Conservation (phyloP, 108 stramenopile genomes). For the Pelagomonas calceolata region DNA sequence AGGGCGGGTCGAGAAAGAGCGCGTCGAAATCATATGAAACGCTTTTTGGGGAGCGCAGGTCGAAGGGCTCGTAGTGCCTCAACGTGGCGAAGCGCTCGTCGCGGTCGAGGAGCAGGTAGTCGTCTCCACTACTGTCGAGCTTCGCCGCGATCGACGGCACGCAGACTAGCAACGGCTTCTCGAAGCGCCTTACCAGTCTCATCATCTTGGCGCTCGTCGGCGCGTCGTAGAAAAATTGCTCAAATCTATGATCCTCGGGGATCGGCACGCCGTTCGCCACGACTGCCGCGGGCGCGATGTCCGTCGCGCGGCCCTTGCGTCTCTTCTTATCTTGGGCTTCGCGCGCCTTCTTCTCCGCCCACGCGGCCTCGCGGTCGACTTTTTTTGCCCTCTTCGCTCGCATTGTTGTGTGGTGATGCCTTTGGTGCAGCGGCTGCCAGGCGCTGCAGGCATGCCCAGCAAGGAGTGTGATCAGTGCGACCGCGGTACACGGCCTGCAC, state of each 20-base stretch:
- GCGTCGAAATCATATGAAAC: not conserved
- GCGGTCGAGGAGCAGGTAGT: not conserved
- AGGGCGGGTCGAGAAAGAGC: not conserved
- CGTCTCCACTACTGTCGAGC: not conserved
- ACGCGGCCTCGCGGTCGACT: not conserved
- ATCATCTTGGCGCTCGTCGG: not conserved
- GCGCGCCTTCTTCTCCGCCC: not conserved
- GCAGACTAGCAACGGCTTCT: not conserved
- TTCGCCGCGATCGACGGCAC: not conserved
- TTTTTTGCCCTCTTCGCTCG: not conserved
- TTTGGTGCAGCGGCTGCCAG: no score
- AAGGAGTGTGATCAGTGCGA: no score
- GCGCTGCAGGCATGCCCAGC: no score
- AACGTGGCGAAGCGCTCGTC: not conserved
- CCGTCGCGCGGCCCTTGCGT: not conserved
- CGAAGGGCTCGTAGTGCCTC: not conserved
- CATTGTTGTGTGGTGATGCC: no score
- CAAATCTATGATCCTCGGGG: not conserved
- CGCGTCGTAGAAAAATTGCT: not conserved
- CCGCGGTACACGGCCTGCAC: no score
- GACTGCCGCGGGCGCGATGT: not conserved
- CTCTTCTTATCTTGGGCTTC: not conserved
- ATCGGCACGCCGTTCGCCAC: not conserved
- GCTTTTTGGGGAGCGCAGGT: not conserved
- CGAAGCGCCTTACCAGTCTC: not conserved